These are phyloP conservation scores for Jimgerdemannia flammicorona DNA, from an alignment of 192 early-diverging fungal genomes.

Conservation along the genomic window DNA sequence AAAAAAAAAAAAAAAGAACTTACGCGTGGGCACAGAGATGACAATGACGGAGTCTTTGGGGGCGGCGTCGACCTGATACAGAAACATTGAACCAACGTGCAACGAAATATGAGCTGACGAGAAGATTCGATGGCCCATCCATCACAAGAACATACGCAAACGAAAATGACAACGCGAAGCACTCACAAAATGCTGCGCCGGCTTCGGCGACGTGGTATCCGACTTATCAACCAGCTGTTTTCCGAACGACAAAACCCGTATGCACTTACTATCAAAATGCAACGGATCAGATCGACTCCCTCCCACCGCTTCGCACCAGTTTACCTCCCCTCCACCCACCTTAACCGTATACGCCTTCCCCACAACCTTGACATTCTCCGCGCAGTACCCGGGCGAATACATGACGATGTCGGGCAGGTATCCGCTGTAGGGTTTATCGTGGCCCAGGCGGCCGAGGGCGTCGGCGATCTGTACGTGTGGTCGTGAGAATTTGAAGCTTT, in stretches of 20 bases:
- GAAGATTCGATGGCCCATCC: no score
- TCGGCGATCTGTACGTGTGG: conserved; percentile 38
- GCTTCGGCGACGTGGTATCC: conserved; percentile 36
- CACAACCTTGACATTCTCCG: conserved; percentile 43
- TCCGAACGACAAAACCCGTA: conserved; percentile 1
- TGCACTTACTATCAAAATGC: neutral
- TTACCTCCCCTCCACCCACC: conserved; percentile 18
- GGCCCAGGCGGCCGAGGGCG: conserved; percentile 41
- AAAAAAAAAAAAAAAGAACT: neutral
- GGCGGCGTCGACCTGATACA: conserved; percentile 38
- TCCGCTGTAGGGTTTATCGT: conserved; percentile 34
- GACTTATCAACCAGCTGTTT: conserved; percentile 41
- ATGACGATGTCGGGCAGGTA: conserved; percentile 54
- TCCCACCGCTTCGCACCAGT: neutral
- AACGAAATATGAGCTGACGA: neutral
- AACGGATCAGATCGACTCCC: neutral
- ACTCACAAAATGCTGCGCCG: conserved; percentile 28
- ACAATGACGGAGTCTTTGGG: conserved; percentile 44
- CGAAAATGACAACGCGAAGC: neutral
- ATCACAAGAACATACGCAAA: no score
- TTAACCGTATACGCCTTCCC: conserved; percentile 59
- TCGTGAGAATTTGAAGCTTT: neutral
- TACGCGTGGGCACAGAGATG: conserved; percentile 47
- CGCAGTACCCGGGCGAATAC: conserved; percentile 46
- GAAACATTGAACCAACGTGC: neutral